Base-by-base conservation (phyloP, 2,329 filamentous ascomycete species). In the Penicillium sp. region DNA sequence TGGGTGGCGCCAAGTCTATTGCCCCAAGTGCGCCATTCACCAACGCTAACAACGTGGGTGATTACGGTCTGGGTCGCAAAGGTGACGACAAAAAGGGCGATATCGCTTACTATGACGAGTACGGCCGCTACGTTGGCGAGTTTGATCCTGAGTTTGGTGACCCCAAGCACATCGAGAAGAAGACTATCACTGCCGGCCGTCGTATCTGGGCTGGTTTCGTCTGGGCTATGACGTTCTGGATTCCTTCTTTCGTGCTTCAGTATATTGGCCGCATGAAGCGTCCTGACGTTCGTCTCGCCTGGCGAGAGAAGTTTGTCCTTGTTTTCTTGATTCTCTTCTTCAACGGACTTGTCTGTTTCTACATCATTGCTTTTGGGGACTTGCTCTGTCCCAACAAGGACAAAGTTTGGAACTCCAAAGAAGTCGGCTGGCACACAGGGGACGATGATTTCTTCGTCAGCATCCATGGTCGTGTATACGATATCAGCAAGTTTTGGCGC, bases 251-350 rank as follows among this genome's bases (percentile, higher is more conserved):
- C 45, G 61, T 89, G 2, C 84, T 99, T 14, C 83, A 83, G n/a
- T 88, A 81, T 55, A 68, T 97, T 54, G 94, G 94, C 31, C 89
- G 93, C 21, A 99, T 99, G 94, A 95, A 96, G 76, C 87, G 94
- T 51, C 94, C 92, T 1, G 94, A 99, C 75, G 91, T 99, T 8
- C 89, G 94, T 24, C 89, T 97, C 85, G 94, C 94, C 0, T 99
- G 94, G 94, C 85, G 94, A 73, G 94, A 99, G 69, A 99, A 99
- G 75, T 48, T 99, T 10, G 88, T 94, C 0, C 79, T 99, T 10
- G 86, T 92, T 44, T 79, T 89, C 54, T 66, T 96, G 48, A 97
- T 99, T 63, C 70, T 89, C 29, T 65, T 99, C 11, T 75, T 96
- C 62, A 99, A 99, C 74, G 91, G 71, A 38, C 68, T 84, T 27